phyloP scores from a whole-genome alignment of 2,329 filamentous ascomycete genomes.

The Talaromyces amestolkiae region DNA sequence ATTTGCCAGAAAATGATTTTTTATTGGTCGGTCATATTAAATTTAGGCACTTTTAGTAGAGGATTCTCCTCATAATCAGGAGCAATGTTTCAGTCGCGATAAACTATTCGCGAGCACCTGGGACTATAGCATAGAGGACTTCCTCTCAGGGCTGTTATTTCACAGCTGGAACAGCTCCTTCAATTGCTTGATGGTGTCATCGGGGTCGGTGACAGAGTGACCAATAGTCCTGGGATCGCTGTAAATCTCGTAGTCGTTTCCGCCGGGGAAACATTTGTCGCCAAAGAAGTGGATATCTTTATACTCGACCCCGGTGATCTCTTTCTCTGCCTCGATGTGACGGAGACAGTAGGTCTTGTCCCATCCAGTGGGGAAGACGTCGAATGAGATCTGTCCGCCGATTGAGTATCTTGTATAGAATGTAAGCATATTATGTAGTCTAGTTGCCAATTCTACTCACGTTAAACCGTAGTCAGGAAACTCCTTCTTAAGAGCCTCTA shows the following conservation, averaged over 20 bases:
- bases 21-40: background rate
- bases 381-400: constrained; percentile 96
- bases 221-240: constrained; percentile 76
- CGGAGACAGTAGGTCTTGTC: constrained; percentile 97
- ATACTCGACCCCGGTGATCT: constrained; percentile 63
- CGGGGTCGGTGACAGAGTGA: constrained; percentile 76
- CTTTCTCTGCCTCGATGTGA: constrained; percentile 79
- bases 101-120: background rate
- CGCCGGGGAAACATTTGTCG: constrained; percentile 87
- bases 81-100: background rate
- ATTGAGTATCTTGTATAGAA: constrained; percentile 70
- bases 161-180: constrained; percentile 75
- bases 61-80: background rate
- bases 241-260: constrained; percentile 96
- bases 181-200: constrained; percentile 76
- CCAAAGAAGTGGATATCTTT: constrained; percentile 96
- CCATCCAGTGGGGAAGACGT: constrained; percentile 95
- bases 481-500: constrained; percentile 71
- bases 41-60: background rate
- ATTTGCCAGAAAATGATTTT: background rate
- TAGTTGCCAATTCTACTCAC: constrained; percentile 50
- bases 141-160: background rate
- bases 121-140: background rate
- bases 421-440: background rate
- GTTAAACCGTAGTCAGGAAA: constrained; percentile 84